phyloP scores from a whole-genome alignment of 352 stramenopile species.

The Phytopythium montanum region DNA sequence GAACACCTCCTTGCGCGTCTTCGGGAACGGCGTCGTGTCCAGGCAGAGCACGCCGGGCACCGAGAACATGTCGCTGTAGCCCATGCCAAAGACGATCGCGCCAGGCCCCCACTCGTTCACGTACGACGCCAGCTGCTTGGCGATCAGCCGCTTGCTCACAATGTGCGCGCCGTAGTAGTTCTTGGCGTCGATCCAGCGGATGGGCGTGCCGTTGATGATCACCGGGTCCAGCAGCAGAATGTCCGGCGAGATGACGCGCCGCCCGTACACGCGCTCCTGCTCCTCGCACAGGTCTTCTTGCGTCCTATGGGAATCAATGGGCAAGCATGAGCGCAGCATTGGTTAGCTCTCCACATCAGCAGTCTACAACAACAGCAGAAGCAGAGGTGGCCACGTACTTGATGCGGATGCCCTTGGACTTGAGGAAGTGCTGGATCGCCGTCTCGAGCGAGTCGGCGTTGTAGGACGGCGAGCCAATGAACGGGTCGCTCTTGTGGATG shows the following conservation, averaged over 20 bases:
- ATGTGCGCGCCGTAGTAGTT: constrained; percentile 90
- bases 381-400: constrained; percentile 37
- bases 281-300: constrained; percentile 68
- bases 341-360: constrained; percentile 1
- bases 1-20: constrained; percentile 54
- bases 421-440: constrained; percentile 72
- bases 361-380: background rate
- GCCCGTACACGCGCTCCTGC: constrained; percentile 58
- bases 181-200: constrained; percentile 87
- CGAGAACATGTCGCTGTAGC: constrained; percentile 86
- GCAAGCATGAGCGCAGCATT: background rate
- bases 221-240: constrained; percentile 79
- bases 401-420: constrained; percentile 65
- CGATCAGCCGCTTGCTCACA: constrained; percentile 82
- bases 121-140: constrained; percentile 75
- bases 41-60: constrained; percentile 77
- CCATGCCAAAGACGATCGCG: constrained; percentile 85
- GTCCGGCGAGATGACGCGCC: constrained; percentile 75
- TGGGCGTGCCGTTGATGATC: constrained; percentile 79
- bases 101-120: constrained; percentile 85
- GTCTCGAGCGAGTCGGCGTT: constrained; percentile 69
- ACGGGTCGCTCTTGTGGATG: constrained; percentile 81
- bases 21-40: constrained; percentile 80
- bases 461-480: constrained; percentile 68
- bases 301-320: constrained; percentile 30